Conservation (phyloP, 2,329 filamentous ascomycete species). For the Parastagonospora nodorum region DNA sequence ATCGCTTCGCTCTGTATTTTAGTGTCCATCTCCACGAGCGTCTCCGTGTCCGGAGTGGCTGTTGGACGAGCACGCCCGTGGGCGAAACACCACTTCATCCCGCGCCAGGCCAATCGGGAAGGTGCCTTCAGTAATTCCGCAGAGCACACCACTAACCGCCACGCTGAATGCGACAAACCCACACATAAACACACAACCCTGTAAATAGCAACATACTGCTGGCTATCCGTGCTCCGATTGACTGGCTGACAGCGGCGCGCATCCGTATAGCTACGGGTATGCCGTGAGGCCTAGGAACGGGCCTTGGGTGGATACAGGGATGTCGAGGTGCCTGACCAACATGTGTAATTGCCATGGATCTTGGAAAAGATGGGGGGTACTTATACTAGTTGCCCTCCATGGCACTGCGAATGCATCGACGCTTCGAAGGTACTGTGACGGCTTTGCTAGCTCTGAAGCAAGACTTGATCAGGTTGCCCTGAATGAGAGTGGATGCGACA, state of each 20-base stretch:
- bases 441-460: slow-evolving; percentile 2
- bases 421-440: background rate
- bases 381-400: slow-evolving; percentile 5
- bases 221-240: background rate
- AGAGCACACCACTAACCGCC: background rate
- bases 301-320: slow-evolving; percentile 3
- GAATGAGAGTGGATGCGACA: background rate
- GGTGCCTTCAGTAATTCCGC: slow-evolving; percentile 6
- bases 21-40: too few species aligned
- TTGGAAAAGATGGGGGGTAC: slow-evolving; percentile 10
- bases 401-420: background rate
- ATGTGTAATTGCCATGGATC: slow-evolving; percentile 6
- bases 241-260: slow-evolving; percentile 14
- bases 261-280: slow-evolving; percentile 5
- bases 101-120: slow-evolving; percentile 14
- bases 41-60: slow-evolving; percentile 8
- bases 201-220: background rate
- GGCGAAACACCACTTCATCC: background rate
- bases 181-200: background rate
- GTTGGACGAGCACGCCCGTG: background rate
- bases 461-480: slow-evolving; percentile 5
- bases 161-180: background rate
- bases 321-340: background rate
- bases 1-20: too few species aligned
- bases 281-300: slow-evolving; percentile 5